Percentiles rank a stretch among this genome's conserved stretches.
Conservation (phyloP, 169 alveolate species). For the Plasmodium billcollinsi region DNA sequence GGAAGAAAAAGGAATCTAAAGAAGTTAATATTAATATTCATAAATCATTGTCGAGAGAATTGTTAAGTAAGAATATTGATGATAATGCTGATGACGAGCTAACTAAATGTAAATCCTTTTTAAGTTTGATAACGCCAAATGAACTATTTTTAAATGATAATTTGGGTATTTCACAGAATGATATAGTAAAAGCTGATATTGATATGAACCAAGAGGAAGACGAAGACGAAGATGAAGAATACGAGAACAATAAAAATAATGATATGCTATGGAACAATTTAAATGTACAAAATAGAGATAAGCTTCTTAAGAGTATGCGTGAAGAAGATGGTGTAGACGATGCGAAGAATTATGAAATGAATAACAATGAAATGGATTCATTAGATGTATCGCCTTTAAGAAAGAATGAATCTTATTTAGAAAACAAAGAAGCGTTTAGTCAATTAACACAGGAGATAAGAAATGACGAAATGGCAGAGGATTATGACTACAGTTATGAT, state of each 20-base stretch:
- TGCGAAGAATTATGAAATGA: not conserved
- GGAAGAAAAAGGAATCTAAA: slow-evolving; percentile 1
- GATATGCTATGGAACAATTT: slow-evolving; percentile 1
- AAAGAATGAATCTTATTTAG: slow-evolving; percentile 5
- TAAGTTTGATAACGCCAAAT: slow-evolving; percentile 21
- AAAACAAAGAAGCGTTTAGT: slow-evolving; percentile 8
- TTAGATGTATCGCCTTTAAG: not conserved
- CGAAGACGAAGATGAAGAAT: slow-evolving; percentile 3
- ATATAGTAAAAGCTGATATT: not conserved
- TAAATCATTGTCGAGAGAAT: slow-evolving; percentile 5
- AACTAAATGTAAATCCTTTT: slow-evolving; percentile 20
- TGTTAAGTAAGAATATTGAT: not conserved
- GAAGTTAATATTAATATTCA: slow-evolving; percentile 25
- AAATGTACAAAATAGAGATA: not conserved
- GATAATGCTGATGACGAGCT: not conserved
- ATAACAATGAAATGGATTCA: not conserved
- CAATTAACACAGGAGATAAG: not conserved
- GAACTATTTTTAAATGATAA: slow-evolving; percentile 14
- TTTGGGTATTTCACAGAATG: slow-evolving; percentile 1
- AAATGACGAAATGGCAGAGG: slow-evolving; percentile 20
- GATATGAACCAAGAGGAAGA: not conserved
- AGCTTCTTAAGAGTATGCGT: not conserved
- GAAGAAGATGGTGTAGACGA: slow-evolving; percentile 14
- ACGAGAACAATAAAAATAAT: slow-evolving; percentile 6
- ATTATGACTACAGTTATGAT: slow-evolving; percentile 3